phyloP scores from a whole-genome alignment of 306 rosid genomes.

The Corylus avellana region DNA sequence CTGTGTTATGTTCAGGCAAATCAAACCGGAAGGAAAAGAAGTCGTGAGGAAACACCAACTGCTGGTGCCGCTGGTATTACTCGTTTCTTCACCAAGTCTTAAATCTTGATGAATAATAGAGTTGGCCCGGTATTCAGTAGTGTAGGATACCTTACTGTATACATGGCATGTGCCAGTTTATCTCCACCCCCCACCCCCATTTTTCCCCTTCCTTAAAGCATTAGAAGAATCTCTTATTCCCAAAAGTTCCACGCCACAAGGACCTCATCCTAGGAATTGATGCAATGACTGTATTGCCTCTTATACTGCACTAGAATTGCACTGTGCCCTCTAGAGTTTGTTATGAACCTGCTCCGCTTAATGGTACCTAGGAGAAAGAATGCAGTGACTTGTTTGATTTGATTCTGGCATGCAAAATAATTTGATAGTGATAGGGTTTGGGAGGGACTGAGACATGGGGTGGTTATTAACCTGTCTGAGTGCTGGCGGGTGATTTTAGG shows the following conservation, averaged over 20 bases:
- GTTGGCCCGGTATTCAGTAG: slow-evolving; percentile 25
- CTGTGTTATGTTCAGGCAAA: slow-evolving; percentile 60
- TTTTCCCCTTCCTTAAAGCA: not conserved
- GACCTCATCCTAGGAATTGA: not conserved
- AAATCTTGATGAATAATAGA: slow-evolving; percentile 28
- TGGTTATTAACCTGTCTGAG: not conserved
- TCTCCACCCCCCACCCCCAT: not conserved
- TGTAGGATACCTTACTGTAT: slow-evolving; percentile 16
- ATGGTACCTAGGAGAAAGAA: not conserved
- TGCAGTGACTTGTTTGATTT: not conserved
- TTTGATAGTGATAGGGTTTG: not conserved
- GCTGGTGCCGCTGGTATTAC: slow-evolving; percentile 76
- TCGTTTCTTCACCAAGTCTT: slow-evolving; percentile 38
- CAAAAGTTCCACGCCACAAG: not conserved
- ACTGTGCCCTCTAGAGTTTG: not conserved
- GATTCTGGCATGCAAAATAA: not conserved
- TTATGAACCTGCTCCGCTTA: not conserved
- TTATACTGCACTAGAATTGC: not conserved
- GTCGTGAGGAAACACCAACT: slow-evolving; percentile 75
- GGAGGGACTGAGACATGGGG: not conserved
- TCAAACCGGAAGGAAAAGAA: slow-evolving; percentile 75
- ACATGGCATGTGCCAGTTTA: slow-evolving; percentile 15
- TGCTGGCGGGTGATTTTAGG: not conserved
- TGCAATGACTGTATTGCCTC: not conserved
- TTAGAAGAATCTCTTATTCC: not conserved